A percentile compares a stretch with the other conserved stretches of the same genome.
Conservation (phyloP, 805 yeast species). For the Zygosaccharomyces pseudorouxii region DNA sequence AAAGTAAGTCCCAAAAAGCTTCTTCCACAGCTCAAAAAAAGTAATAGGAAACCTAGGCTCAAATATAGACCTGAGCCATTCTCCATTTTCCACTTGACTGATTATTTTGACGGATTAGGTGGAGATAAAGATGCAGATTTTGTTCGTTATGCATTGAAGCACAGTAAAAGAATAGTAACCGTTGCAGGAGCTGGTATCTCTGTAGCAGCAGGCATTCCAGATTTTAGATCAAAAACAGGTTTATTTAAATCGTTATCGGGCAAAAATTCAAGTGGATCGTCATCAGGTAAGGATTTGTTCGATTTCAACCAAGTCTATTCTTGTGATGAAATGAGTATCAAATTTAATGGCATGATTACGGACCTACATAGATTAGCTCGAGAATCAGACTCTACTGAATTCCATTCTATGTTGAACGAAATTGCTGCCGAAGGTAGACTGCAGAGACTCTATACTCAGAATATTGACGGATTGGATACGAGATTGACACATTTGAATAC, state of each 20-base stretch:
- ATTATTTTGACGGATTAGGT: slow-evolving; percentile 16
- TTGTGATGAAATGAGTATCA: slow-evolving; percentile 50
- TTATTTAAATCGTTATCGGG: slow-evolving; percentile 54
- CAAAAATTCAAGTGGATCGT: slow-evolving; percentile 30
- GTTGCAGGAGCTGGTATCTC: slow-evolving; percentile 90
- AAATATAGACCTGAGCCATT: slow-evolving; percentile 45
- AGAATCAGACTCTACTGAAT: slow-evolving; percentile 63
- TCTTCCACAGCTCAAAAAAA: slow-evolving; percentile 14
- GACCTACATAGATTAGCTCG: slow-evolving; percentile 52
- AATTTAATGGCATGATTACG: slow-evolving; percentile 72
- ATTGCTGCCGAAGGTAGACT: slow-evolving; percentile 61
- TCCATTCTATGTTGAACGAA: slow-evolving; percentile 60
- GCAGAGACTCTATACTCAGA: slow-evolving; percentile 77
- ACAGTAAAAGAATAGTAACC: slow-evolving; percentile 56
- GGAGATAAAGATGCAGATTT: slow-evolving; percentile 38
- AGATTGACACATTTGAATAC: slow-evolving; percentile 49
- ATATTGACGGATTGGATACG: slow-evolving; percentile 76
- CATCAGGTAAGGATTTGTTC: slow-evolving; percentile 64
- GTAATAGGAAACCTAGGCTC: slow-evolving; percentile 42
- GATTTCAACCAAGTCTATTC: slow-evolving; percentile 70
- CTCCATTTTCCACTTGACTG: slow-evolving; percentile 39
- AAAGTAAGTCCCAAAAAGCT: slow-evolving; percentile 22
- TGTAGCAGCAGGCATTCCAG: slow-evolving; percentile 88
- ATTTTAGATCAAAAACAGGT: slow-evolving; percentile 75
- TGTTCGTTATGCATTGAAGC: slow-evolving; percentile 46